phyloP scores from a whole-genome alignment of 805 yeast genomes.

The Novakomyces olei region DNA sequence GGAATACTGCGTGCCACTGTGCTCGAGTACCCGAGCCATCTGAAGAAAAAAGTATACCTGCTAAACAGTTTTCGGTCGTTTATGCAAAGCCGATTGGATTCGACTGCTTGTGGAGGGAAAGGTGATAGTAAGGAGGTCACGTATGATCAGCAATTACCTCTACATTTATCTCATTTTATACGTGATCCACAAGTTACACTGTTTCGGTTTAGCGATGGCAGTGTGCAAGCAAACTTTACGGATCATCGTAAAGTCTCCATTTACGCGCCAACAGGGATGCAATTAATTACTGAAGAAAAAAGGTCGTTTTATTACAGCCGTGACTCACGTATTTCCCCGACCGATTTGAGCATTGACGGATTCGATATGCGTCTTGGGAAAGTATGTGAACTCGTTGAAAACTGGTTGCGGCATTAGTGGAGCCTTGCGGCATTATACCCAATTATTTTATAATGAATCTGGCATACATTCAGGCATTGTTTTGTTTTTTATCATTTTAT shows the following conservation, averaged over 20 bases:
- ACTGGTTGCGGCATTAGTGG: too few species aligned
- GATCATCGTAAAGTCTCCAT: constrained; percentile 1
- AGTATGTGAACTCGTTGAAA: too few species aligned
- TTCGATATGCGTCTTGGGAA: too few species aligned
- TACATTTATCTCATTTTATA: constrained; percentile 60
- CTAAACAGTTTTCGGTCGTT: constrained; percentile 75
- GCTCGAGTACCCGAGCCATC: constrained; percentile 9
- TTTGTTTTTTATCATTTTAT: too few species aligned
- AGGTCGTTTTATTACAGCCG: too few species aligned
- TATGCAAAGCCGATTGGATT: constrained; percentile 70
- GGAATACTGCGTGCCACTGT: neutral
- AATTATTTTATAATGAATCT: too few species aligned
- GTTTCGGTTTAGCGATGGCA: constrained; percentile 85
- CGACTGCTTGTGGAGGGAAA: neutral
- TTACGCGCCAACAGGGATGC: too few species aligned
- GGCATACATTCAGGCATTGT: too few species aligned
- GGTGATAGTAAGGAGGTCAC: constrained; percentile 25
- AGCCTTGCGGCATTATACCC: too few species aligned
- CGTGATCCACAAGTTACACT: constrained; percentile 62
- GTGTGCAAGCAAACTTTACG: constrained; percentile 30
- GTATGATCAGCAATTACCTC: constrained; percentile 12
- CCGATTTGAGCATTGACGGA: too few species aligned
- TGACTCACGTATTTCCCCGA: too few species aligned
- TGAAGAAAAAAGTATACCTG: constrained; percentile 47
- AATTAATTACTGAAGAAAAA: too few species aligned